Conservation (phyloP, 768 basidiomycete species). For the Paxillus ammoniavirescens region DNA sequence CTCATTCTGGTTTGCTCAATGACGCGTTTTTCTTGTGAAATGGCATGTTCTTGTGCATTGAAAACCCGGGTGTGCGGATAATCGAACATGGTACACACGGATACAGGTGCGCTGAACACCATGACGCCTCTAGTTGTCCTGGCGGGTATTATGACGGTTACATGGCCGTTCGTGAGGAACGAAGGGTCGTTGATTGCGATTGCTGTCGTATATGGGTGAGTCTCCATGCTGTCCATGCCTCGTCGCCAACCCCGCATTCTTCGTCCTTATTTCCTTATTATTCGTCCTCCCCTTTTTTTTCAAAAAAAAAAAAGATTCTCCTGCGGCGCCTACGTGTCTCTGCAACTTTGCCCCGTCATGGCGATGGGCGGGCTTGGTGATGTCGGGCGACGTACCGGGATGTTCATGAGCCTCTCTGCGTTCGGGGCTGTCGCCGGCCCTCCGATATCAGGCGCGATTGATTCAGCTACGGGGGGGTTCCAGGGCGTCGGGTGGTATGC, state of each 20-base stretch:
- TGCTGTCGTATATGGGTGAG: slow-evolving; percentile 64
- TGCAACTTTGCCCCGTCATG: slow-evolving; percentile 57
- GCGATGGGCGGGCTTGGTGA: slow-evolving; percentile 59
- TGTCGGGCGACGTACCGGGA: slow-evolving; percentile 63
- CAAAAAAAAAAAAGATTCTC: slow-evolving; percentile 42
- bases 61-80: no score
- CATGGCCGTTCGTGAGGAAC: slow-evolving; percentile 64
- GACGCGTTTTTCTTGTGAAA: no score
- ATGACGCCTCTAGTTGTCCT: slow-evolving; percentile 61
- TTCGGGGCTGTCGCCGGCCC: slow-evolving; percentile 67
- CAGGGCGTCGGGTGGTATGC: slow-evolving; percentile 40
- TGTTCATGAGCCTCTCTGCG: slow-evolving; percentile 59
- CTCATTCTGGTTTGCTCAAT: background rate
- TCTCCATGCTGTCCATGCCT: background rate
- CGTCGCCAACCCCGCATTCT: background rate
- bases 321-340: slow-evolving; percentile 60
- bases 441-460: slow-evolving; percentile 73
- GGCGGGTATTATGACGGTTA: slow-evolving; percentile 58
- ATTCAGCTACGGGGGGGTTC: slow-evolving; percentile 48
- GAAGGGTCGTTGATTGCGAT: slow-evolving; percentile 48
- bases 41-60: no score
- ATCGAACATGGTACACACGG: background rate
- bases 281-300: background rate
- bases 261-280: background rate
- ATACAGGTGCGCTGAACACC: slow-evolving; percentile 60